These are phyloP conservation scores for Uronychia binucleata DNA, from an alignment of 73 alveolate genomes.

Conservation along the genomic window DNA sequence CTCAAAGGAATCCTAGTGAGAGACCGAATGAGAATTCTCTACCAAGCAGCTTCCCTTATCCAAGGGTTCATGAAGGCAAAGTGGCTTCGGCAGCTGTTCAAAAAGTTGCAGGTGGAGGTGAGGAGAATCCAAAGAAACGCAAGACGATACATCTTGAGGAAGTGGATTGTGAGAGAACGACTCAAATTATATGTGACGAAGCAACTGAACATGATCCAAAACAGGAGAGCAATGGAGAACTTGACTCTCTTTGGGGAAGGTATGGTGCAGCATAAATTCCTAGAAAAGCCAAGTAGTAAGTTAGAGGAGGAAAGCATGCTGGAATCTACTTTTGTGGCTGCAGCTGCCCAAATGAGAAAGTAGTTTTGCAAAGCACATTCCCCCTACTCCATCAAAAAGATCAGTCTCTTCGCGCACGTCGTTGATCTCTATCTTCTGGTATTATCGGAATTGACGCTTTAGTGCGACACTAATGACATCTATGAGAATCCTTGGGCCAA, in stretches of 20 bases:
- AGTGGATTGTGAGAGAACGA: conserved; percentile 38
- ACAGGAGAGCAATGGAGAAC: conserved; percentile 47
- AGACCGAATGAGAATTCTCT: conserved; percentile 51
- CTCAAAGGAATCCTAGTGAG: conserved; percentile 69
- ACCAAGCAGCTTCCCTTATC: conserved; percentile 59
- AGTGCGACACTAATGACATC: conserved; percentile 51
- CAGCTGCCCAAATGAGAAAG: background rate
- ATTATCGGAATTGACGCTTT: background rate
- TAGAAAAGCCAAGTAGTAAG: background rate
- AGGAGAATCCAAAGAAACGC: conserved; percentile 35
- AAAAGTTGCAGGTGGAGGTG: conserved; percentile 60
- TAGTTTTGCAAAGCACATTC: conserved; percentile 28
- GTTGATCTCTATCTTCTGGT: conserved; percentile 30
- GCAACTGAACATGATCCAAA: conserved; percentile 28
- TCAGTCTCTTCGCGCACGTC: conserved; percentile 25
- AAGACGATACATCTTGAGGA: conserved; percentile 52
- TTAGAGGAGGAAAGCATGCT: background rate
- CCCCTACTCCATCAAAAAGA: conserved; percentile 57
- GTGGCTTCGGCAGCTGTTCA: conserved; percentile 58
- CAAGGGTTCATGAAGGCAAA: conserved; percentile 69
- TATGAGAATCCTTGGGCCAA: conserved; percentile 58
- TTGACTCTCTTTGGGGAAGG: conserved; percentile 31
- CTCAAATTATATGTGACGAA: conserved; percentile 22
- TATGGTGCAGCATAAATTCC: background rate
- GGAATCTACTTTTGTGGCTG: too few species aligned